A percentile compares a stretch with the other conserved stretches of the same genome.
phyloP scores from a whole-genome alignment of 2,329 filamentous ascomycete species.

The Curvularia sp. region DNA sequence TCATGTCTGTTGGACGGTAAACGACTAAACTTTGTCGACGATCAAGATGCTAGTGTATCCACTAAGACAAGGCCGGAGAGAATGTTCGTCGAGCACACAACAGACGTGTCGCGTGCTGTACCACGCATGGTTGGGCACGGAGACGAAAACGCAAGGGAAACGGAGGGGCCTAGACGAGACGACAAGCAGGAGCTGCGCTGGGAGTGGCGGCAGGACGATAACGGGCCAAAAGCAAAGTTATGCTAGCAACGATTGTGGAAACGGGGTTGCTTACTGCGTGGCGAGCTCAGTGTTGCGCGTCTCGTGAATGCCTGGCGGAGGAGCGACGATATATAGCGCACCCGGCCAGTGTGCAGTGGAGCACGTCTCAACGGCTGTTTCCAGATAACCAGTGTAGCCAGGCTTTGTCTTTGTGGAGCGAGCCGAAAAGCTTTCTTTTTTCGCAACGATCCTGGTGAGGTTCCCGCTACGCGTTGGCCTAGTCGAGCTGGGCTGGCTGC shows the following conservation, averaged over 20 bases:
- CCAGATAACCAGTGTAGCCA: conserved; percentile 2
- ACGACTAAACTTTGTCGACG: not conserved
- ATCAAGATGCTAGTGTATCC: not conserved
- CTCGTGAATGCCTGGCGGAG: conserved; percentile 39
- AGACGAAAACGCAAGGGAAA: conserved; percentile 31
- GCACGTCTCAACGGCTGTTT: conserved; percentile 18
- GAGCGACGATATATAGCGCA: conserved; percentile 26
- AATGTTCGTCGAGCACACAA: conserved; percentile 14
- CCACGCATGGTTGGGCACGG: conserved; percentile 21
- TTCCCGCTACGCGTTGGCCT: conserved; percentile 19
- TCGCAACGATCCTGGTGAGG: not conserved
- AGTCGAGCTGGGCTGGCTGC: conserved; percentile 9
- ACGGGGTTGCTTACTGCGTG: conserved; percentile 27
- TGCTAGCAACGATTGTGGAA: conserved; percentile 8
- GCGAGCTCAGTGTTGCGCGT: conserved; percentile 40
- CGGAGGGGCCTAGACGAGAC: conserved; percentile 8
- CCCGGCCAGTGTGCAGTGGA: conserved; percentile 15
- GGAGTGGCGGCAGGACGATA: conserved; percentile 6
- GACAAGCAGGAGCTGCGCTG: conserved; percentile 2
- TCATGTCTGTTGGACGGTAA: not conserved
- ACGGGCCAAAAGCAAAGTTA: conserved; percentile 7
- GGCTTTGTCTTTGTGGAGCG: not conserved
- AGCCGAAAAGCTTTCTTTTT: not conserved
- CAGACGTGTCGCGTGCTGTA: conserved; percentile 37
- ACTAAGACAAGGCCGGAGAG: not conserved